phyloP scores from a whole-genome alignment of 768 basidiomycete species.

The Naganishia friedmannii region DNA sequence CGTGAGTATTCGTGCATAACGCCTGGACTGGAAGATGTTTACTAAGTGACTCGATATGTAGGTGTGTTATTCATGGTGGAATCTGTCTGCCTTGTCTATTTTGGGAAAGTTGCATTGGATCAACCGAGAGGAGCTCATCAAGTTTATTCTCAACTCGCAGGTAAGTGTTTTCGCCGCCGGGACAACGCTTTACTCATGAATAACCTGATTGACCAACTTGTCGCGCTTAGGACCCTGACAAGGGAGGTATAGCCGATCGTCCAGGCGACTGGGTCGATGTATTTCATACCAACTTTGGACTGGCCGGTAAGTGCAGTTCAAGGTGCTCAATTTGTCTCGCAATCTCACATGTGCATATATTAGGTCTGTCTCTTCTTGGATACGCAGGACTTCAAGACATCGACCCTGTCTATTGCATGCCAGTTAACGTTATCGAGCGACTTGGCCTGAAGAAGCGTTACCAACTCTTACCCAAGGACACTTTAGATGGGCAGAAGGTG shows the following conservation, averaged over 20 bases:
- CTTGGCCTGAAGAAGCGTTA: constrained; percentile 58
- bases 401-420: constrained; percentile 97
- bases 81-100: constrained; percentile 81
- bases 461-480: constrained; percentile 28
- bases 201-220: background rate
- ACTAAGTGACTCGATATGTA: constrained; percentile 44
- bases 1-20: constrained; percentile 56
- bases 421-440: constrained; percentile 66
- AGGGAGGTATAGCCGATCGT: constrained; percentile 89
- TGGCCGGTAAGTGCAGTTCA: constrained; percentile 63
- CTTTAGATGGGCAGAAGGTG: background rate
- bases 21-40: background rate
- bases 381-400: constrained; percentile 79
- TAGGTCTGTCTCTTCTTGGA: constrained; percentile 81
- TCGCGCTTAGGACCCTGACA: constrained; percentile 69
- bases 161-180: constrained; percentile 53
- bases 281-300: constrained; percentile 92
- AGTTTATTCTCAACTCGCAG: constrained; percentile 85
- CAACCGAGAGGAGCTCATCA: constrained; percentile 68
- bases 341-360: background rate
- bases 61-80: constrained; percentile 99
- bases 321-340: background rate
- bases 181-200: background rate
- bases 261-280: constrained; percentile 92
- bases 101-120: constrained; percentile 82